phyloP scores from a whole-genome alignment of 2,329 filamentous ascomycete species.

The Uncinocarpus reesii region DNA sequence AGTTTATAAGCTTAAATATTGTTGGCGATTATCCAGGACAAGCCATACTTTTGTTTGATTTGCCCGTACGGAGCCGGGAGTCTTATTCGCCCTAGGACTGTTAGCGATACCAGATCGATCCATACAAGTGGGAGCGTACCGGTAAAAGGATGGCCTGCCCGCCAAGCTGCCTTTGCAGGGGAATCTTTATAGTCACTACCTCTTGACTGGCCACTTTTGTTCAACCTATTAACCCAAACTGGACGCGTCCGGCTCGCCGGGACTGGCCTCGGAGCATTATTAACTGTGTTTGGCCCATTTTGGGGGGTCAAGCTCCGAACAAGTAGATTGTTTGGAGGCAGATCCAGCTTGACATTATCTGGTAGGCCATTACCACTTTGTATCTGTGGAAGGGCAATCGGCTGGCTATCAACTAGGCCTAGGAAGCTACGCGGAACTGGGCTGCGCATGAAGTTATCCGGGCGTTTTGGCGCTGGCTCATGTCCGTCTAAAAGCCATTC shows the following conservation, averaged over 20 bases:
- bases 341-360: not conserved
- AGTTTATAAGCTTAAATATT: not conserved
- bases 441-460: no score
- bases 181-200: slow-evolving; percentile 15
- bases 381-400: no score
- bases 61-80: slow-evolving; percentile 9
- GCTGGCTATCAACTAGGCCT: not conserved
- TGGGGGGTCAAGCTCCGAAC: not conserved
- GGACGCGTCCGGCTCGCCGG: not conserved
- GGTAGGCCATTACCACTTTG: not conserved
- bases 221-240: not conserved
- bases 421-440: no score
- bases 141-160: slow-evolving; percentile 12
- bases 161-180: slow-evolving; percentile 22
- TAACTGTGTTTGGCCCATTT: not conserved
- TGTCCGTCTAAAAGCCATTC: slow-evolving; percentile 12
- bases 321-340: not conserved
- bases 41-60: slow-evolving; percentile 10
- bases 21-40: not conserved
- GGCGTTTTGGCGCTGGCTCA: not conserved
- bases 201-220: not conserved
- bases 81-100: slow-evolving; percentile 3
- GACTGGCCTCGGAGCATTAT: not conserved
- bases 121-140: not conserved
- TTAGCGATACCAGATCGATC: not conserved